Evolutionary conservation across 2,329 filamentous ascomycete species (phyloP).

Genomic region (Madurella mycetomatis): DNA sequence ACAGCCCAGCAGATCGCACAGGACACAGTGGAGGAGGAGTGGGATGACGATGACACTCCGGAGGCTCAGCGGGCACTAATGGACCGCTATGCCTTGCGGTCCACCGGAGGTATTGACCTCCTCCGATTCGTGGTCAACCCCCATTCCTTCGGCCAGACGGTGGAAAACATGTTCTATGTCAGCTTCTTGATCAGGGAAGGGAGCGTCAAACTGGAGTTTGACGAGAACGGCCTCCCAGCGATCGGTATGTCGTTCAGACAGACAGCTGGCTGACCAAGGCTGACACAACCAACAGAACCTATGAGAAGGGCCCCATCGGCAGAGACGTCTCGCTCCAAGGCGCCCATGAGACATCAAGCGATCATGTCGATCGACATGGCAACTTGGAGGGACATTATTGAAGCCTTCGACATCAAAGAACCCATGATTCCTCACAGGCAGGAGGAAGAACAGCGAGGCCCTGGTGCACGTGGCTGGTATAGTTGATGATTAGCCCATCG

Average conservation of each 20-base stretch:
- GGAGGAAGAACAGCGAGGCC: slow-evolving; percentile 49
- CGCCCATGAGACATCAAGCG: slow-evolving; percentile 71
- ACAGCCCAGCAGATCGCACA: slow-evolving; percentile 45
- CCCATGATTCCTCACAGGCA: slow-evolving; percentile 80
- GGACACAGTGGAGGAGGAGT: slow-evolving; percentile 36
- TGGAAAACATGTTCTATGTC: slow-evolving; percentile 96
- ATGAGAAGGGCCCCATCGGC: slow-evolving; percentile 43
- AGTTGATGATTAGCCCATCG: slow-evolving; percentile 29
- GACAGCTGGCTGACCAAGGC: slow-evolving; percentile 30
- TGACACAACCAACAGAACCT: slow-evolving; percentile 34
- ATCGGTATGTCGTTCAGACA: slow-evolving; percentile 57
- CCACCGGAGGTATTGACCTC: slow-evolving; percentile 68
- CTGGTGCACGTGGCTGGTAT: slow-evolving; percentile 63
- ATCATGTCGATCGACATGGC: slow-evolving; percentile 84
- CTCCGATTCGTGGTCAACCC: slow-evolving; percentile 91
- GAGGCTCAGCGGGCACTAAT: slow-evolving; percentile 51
- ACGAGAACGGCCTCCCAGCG: slow-evolving; percentile 70
- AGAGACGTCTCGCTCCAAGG: slow-evolving; percentile 33
- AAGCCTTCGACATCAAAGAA: slow-evolving; percentile 70
- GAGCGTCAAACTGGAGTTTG: slow-evolving; percentile 66
- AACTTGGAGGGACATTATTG: slow-evolving; percentile 73
- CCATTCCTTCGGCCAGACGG: slow-evolving; percentile 82
- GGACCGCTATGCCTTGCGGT: slow-evolving; percentile 60
- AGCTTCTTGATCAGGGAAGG: slow-evolving; percentile 92
- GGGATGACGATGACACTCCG: slow-evolving; percentile 42